Conservation (phyloP, 2,329 filamentous ascomycete species). For the Davidsoniella australis region DNA sequence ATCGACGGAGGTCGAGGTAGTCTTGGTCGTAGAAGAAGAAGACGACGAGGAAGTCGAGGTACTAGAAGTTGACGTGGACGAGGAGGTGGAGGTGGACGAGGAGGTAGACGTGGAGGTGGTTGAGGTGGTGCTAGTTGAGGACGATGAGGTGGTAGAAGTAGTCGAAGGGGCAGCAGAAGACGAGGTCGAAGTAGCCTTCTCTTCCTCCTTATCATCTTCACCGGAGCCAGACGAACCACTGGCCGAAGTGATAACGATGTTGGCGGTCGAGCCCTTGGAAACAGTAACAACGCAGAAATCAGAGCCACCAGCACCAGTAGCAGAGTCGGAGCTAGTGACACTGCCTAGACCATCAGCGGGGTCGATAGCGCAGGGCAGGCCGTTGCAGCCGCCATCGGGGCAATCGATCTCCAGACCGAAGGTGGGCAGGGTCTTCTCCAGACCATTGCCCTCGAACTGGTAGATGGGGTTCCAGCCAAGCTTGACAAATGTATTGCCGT, state of each 20-base stretch:
- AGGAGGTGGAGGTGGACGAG: conserved; percentile 12
- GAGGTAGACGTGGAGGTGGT: conserved; percentile 17
- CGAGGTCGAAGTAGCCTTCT: conserved; percentile 5
- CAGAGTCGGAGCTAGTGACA: conserved; percentile 36
- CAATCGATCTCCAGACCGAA: conserved; percentile 59
- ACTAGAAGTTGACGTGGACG: conserved; percentile 12
- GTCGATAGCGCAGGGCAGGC: conserved; percentile 58
- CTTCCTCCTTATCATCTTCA: not conserved
- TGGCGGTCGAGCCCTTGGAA: conserved; percentile 45
- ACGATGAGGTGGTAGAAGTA: conserved; percentile 13
- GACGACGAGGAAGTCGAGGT: conserved; percentile 8
- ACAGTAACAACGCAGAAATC: conserved; percentile 66
- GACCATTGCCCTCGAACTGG: conserved; percentile 39
- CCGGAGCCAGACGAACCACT: conserved; percentile 21
- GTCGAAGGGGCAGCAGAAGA: conserved; percentile 14
- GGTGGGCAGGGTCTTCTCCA: conserved; percentile 40
- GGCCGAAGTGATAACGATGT: conserved; percentile 43
- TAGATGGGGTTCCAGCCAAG: conserved; percentile 66
- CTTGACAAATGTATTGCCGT: conserved; percentile 55
- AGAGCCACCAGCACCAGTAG: conserved; percentile 48
- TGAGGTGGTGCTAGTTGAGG: conserved; percentile 14
- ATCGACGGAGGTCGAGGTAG: conserved; percentile 11
- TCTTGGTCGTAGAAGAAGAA: conserved; percentile 1
- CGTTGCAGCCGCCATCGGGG: conserved; percentile 46
- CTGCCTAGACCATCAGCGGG: conserved; percentile 38